phyloP scores from a whole-genome alignment of 805 yeast species.

The Kodamaea kaohsiungensis region DNA sequence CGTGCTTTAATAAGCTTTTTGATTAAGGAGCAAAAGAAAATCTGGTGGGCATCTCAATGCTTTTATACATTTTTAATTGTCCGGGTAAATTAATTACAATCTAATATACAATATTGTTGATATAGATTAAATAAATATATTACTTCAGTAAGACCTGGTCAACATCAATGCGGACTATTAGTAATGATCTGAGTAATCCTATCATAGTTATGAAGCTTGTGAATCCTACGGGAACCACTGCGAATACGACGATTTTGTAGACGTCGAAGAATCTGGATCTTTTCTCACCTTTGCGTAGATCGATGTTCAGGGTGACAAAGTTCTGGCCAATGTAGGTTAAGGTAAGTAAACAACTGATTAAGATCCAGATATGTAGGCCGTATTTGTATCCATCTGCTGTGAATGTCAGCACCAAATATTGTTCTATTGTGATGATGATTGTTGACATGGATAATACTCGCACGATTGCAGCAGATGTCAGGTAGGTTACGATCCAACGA shows the following conservation, averaged over 20 bases:
- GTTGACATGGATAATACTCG: slow-evolving; percentile 83
- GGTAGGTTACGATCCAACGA: slow-evolving; percentile 91
- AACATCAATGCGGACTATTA: slow-evolving; percentile 71
- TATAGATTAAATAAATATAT: neutral
- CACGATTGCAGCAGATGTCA: slow-evolving; percentile 83
- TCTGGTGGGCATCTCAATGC: slow-evolving; percentile 2
- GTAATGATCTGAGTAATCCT: slow-evolving; percentile 70
- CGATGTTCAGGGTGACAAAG: slow-evolving; percentile 78
- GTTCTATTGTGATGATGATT: slow-evolving; percentile 68
- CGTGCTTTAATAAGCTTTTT: slow-evolving; percentile 52
- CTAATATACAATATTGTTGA: neutral
- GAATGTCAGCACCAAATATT: slow-evolving; percentile 63
- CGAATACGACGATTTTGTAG: slow-evolving; percentile 88
- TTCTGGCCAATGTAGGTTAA: slow-evolving; percentile 80
- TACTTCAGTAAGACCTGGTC: slow-evolving; percentile 19
- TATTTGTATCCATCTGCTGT: slow-evolving; percentile 67
- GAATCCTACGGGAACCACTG: slow-evolving; percentile 96
- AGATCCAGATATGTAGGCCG: slow-evolving; percentile 86
- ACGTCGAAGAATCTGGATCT: slow-evolving; percentile 75
- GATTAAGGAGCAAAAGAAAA: slow-evolving; percentile 44
- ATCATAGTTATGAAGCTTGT: slow-evolving; percentile 94
- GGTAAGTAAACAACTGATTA: slow-evolving; percentile 84
- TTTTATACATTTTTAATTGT: slow-evolving; percentile 11
- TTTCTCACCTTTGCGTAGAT: slow-evolving; percentile 43
- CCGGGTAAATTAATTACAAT: slow-evolving; percentile 8